phyloP scores from a whole-genome alignment of 805 yeast genomes.

The Candida sphagnicola region DNA sequence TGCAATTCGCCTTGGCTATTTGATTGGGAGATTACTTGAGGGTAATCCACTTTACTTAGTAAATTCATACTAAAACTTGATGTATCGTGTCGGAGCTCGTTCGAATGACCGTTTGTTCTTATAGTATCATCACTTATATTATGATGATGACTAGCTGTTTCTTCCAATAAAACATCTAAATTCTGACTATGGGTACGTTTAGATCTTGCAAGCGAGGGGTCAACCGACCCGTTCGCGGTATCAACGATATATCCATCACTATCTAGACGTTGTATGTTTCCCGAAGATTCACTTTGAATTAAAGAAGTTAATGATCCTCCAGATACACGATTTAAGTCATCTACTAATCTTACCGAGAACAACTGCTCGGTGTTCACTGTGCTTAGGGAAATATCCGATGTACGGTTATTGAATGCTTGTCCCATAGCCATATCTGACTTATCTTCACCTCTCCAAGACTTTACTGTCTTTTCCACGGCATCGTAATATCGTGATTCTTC shows the following conservation, averaged over 20 bases:
- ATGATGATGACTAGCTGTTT: slow-evolving; percentile 15
- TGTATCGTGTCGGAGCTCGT: background rate
- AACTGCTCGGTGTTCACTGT: slow-evolving; percentile 85
- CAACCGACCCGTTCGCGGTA: background rate
- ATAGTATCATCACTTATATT: slow-evolving; percentile 11
- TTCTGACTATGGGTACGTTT: slow-evolving; percentile 22
- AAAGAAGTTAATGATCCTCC: slow-evolving; percentile 22
- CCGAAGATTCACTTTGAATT: slow-evolving; percentile 20
- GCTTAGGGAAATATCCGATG: slow-evolving; percentile 67
- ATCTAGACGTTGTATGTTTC: slow-evolving; percentile 41
- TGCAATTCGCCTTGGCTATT: slow-evolving; percentile 8
- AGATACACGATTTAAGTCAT: slow-evolving; percentile 40
- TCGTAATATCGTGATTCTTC: slow-evolving; percentile 26
- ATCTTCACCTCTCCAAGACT: slow-evolving; percentile 42
- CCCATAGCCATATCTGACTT: slow-evolving; percentile 20
- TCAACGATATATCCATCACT: slow-evolving; percentile 43
- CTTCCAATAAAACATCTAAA: slow-evolving; percentile 29
- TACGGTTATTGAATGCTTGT: slow-evolving; percentile 52
- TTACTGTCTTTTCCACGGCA: slow-evolving; percentile 30
- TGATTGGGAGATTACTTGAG: slow-evolving; percentile 10
- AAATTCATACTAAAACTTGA: slow-evolving; percentile 12
- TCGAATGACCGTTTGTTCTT: background rate
- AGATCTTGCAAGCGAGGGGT: slow-evolving; percentile 6
- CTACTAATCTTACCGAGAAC: slow-evolving; percentile 72
- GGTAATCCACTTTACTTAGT: slow-evolving; percentile 16